Base-by-base conservation (phyloP, 345 rosid genomes). In the Aethionema arabicum region DNA sequence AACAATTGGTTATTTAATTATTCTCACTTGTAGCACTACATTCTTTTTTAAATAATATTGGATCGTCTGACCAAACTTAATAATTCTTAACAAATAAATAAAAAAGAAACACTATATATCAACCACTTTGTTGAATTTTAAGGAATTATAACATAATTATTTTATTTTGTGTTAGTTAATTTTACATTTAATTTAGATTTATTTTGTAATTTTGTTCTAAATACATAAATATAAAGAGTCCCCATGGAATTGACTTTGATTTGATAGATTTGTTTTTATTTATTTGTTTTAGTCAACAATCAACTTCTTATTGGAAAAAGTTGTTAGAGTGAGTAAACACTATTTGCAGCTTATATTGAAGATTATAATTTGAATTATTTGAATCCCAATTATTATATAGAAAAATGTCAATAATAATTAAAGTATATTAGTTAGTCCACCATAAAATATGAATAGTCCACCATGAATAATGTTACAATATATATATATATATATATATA, bases 291-390 rank as follows among this genome's bases (percentile, higher is more conserved):
- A 30, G 72, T 58, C 72, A 50, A 58, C 5, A 36, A 9, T 21
- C 27, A 21, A 21, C 27, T 21, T 21, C 2, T 21, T 21, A 21
- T 29, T 51, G 52, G 15, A 42, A 59, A 58, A 41, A 32, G 37
- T 67, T 31, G 57, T 66, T 57, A 39, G 56, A 56, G 51, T 66
- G 57, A 48, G 64, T 66, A 39, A 50, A 33, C 59, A 58, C 38
- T 67, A 8, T 67, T 51, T 50, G 72, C 72, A 59, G 59, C 59
- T 49, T 51, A 67, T 67, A 32, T 59, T 58, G 65, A 65, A 65
- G 39, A 46, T 55, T 9, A 49, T 35, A 2, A 32, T 49, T 48
- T 50, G 32, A 59, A 35, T 11, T 7, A 13, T 59, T 21, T 21
- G 27, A 21, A 21, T 21, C 27, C 27, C 27, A 35, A 43, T 33